Conservation (phyloP, 306 rosid genomes). For the Fagus crenata region DNA sequence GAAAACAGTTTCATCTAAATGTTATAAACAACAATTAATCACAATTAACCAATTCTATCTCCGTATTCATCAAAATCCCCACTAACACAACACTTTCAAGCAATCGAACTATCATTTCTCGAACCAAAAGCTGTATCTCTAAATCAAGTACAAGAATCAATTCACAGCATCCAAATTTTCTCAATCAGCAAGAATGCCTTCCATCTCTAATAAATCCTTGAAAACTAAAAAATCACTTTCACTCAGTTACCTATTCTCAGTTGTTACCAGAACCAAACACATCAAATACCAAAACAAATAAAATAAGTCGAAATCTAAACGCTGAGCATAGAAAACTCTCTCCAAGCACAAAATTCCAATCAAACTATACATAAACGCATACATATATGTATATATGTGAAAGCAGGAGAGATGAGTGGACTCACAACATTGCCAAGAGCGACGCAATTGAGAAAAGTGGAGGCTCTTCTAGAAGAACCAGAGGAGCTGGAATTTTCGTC, state of each 20-base stretch:
- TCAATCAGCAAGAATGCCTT: too few species aligned
- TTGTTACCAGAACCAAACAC: too few species aligned
- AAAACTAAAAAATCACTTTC: too few species aligned
- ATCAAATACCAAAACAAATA: too few species aligned
- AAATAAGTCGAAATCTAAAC: too few species aligned
- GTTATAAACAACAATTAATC: neutral
- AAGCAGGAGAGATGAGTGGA: slow-evolving; percentile 1
- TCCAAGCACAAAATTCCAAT: too few species aligned
- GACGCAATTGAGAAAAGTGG: slow-evolving; percentile 92
- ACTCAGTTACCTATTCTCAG: too few species aligned
- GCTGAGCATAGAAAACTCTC: too few species aligned
- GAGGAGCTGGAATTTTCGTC: slow-evolving; percentile 56
- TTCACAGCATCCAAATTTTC: too few species aligned
- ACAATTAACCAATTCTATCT: neutral
- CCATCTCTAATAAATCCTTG: too few species aligned
- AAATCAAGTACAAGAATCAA: neutral
- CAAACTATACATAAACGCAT: neutral
- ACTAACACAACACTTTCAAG: neutral
- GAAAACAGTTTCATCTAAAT: neutral
- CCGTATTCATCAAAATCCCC: neutral
- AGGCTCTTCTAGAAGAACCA: slow-evolving; percentile 58
- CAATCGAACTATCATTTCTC: neutral
- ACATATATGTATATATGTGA: neutral
- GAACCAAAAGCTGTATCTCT: neutral
- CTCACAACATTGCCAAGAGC: slow-evolving; percentile 94